Percentiles rank a stretch among this genome's conserved stretches.
phyloP scores from a whole-genome alignment of 2,329 filamentous ascomycete genomes.

The Aureobasidium vineae region DNA sequence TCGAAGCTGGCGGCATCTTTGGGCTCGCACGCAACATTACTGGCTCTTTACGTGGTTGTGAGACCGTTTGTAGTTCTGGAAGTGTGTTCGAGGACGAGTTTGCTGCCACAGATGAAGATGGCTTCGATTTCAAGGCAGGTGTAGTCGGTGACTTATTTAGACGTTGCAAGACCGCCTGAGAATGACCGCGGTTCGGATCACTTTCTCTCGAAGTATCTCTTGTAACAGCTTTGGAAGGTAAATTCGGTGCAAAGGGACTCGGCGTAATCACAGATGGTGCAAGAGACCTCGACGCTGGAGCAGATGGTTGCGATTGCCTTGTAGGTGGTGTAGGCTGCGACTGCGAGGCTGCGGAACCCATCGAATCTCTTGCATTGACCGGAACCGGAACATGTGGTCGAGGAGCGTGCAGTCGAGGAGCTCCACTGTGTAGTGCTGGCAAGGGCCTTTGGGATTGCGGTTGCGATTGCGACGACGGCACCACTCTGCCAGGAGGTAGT shows the following conservation, averaged over 20 bases:
- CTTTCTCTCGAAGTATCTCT: too few species aligned
- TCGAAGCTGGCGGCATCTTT: background rate
- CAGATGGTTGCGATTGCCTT: background rate
- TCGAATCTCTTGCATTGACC: background rate
- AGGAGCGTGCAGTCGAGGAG: too few species aligned
- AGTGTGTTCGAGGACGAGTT: background rate
- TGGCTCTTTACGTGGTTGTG: background rate
- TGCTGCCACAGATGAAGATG: background rate
- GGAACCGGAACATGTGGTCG: background rate
- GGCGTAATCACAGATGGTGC: too few species aligned
- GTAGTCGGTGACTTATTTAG: background rate
- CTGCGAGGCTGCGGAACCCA: background rate
- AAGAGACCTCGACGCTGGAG: background rate
- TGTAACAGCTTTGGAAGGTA: background rate
- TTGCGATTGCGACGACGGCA: background rate
- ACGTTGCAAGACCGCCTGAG: background rate
- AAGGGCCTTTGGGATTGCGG: background rate
- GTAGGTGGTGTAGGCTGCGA: background rate
- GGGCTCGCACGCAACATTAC: background rate
- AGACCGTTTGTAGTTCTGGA: too few species aligned
- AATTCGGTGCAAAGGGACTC: background rate
- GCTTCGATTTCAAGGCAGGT: background rate
- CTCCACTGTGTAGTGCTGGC: background rate
- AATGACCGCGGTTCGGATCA: background rate
- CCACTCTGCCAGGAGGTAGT: background rate